phyloP scores from a whole-genome alignment of 805 yeast species.

The Kregervanrija fluxuum region DNA sequence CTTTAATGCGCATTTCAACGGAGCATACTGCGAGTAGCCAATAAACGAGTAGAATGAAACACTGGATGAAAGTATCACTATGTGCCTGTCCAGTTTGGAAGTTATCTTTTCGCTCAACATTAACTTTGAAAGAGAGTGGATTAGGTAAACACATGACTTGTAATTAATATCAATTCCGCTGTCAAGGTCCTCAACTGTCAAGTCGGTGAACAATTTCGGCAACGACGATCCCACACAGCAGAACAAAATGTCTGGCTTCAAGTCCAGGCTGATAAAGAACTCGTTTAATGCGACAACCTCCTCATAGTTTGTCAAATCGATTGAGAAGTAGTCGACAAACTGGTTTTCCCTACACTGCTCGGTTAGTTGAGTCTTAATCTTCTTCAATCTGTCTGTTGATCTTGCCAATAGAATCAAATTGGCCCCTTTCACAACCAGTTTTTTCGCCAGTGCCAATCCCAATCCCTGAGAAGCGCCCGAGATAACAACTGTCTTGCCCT shows the following conservation, averaged over 20 bases:
- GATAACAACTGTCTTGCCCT: constrained; percentile 56
- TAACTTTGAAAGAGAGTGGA: constrained; percentile 50
- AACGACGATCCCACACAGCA: constrained; percentile 85
- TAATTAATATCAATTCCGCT: constrained; percentile 65
- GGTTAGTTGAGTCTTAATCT: constrained; percentile 34
- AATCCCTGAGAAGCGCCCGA: constrained; percentile 95
- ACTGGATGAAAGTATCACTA: constrained; percentile 65
- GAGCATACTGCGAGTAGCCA: constrained; percentile 89
- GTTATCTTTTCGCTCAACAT: constrained; percentile 4
- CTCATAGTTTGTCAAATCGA: constrained; percentile 58
- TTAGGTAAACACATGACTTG: constrained; percentile 59
- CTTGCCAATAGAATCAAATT: constrained; percentile 73
- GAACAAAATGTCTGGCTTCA: constrained; percentile 62
- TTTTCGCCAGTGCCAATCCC: constrained; percentile 70
- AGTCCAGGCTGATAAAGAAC: constrained; percentile 17
- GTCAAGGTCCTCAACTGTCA: constrained; percentile 49
- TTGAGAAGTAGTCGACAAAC: constrained; percentile 37
- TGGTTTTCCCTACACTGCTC: neutral
- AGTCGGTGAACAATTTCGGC: constrained; percentile 72
- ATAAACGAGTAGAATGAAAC: constrained; percentile 81
- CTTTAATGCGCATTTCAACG: constrained; percentile 76
- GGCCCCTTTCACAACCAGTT: constrained; percentile 40
- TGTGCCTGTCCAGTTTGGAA: constrained; percentile 33
- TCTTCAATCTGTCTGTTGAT: constrained; percentile 49
- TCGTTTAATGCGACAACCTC: constrained; percentile 33